Base-by-base conservation (phyloP, 805 yeast genomes). In the Suhomyces xylopsoci region DNA sequence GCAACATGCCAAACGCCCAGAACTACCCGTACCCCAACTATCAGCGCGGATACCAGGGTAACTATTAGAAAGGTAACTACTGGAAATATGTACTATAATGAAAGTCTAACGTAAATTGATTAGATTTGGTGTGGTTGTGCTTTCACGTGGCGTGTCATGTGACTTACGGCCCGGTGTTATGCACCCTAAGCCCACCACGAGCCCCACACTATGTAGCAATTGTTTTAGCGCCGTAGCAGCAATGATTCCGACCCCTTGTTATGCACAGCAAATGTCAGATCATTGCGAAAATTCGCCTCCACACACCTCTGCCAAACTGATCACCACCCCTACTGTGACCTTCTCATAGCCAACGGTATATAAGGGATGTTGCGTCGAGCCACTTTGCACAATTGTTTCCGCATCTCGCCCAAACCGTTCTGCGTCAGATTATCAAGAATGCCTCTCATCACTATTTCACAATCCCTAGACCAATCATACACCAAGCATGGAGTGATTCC, bases 381-480 rank as follows among this genome's bases (percentile, higher is more conserved):
- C 26, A 12, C 19, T 19, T 17, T 17, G 9, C 6, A 15, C 17
- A 28, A 20, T 9, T 45, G 40, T 19, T 12, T 45, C 14, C 38
- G 40, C 9, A 7, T 30, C 26, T 8, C 47, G 24, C 47, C 32
- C 32, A 44, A 15, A 26, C 47, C 47, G 24, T 12, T 38, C 9
- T 5, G 20, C 42, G 22, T 38, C n/a, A 45, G 41, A 47, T 34
- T 34, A 14, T 47, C 62, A 25, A 67, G 55, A 58, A 76, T 74
- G 80, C 67, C 67, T 50, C 71, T 81, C 52, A 69, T 81, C 58
- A 81, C 84, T 17, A 81, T 81, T 53, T 76, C 83, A 42, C 81
- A 78, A 64, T 79, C 82, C 38, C 74, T 81, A 55, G 81, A 76
- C 60, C 84, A 81, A 54, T 68, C 82, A 15, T 73, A 72, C 56